Evolutionary conservation across 2,329 filamentous ascomycete genomes (phyloP), one percentile per base, ranked within the genome.

Genomic region (Teratosphaeria zuluensis): DNA sequence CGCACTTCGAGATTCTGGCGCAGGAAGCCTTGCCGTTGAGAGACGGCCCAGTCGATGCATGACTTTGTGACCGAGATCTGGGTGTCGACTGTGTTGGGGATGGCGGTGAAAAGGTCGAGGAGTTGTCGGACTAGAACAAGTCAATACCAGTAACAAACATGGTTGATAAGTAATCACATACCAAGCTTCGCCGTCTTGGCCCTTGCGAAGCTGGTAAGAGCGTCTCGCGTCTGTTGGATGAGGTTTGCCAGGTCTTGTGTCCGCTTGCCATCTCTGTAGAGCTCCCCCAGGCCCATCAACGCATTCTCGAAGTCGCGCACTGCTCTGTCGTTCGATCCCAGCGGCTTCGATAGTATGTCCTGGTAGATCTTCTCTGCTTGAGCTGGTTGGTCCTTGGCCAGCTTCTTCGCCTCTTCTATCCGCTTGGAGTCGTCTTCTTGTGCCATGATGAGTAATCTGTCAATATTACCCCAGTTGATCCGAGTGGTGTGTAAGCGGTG

Each of bases 41-140:
- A 89, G 57, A 92, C 90, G 54, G 94, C 94, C 94, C 94, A 99
- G 78, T 97, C 92, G 85, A 99, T 99, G 80, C 91, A 97, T 77
- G 94, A 96, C 78, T 96, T 96, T 71, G 94, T 99, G 69, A 96
- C 90, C 74, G 86, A 80, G 74, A 96, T 91, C 79, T 99, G 94
- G 72, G 87, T 89, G 74, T 99, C 94, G 79, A 88, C 88, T 68
- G 90, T 94, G 77, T 96, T 88, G 70, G 95, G 94, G 68, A 97
- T 96, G 70, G 88, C 84, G 69, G 89, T 85, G 81, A 97, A 94
- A 74, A 96, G 86, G 75, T 99, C 94, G 74, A 99, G 88, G 30
- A 99, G 85, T 77, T 96, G 91, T 68, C 94, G 92, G 67, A 99
- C 94, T 63, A 56, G 55, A 51, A 51, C 12, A 31, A 51, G 55